Evolutionary conservation across 805 yeast species (phyloP), one percentile per base, ranked within the genome.

Genomic region (Myxozyma mucilagina): DNA sequence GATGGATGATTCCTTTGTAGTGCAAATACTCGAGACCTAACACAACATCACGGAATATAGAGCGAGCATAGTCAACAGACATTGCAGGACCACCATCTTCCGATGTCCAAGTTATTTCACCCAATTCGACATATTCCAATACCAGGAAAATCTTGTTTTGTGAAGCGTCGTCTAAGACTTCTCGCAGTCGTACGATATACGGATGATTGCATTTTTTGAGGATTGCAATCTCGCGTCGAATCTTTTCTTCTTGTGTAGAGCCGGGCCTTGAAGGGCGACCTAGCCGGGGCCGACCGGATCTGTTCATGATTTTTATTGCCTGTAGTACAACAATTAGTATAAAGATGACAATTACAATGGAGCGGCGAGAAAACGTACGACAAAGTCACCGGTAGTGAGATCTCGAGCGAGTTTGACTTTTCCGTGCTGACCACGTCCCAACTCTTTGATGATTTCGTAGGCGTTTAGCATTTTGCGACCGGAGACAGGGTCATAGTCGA

Each of bases 371-470:
- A 32, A 3, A 48, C 67, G 16, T 60, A 64, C 68, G 51, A 68
- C 70, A 42, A 57, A 65, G 49, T 73, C 76, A 36, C 75, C 73
- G 11, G 79, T 74, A n/a, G 82, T 79, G 57, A 86, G 74, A 71
- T 92, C 93, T 61, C 82, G 82, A 0, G 96, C 99, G 18, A 94
- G 79, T 73, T 94, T 94, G 47, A 94, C 99, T 73, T 90, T 93
- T n/a, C 99, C 98, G 75, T 93, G 98, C 73, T 92, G 97, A n/a
- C 99, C 99, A 39, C 89, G 80, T 10, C 99, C 99, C 34, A 94
- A 79, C 75, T 92, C 97, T 31, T 82, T 80, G 35, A 91, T 75
- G 41, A 94, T 89, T 74, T 94, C 99, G 72, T 92, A 94, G 0
- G 96, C 85, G 75, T 94, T 94, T 63, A 94, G 79, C 39, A 87